Base-by-base conservation (phyloP, 2,329 filamentous ascomycete species). In the Lachnellula suecica region DNA sequence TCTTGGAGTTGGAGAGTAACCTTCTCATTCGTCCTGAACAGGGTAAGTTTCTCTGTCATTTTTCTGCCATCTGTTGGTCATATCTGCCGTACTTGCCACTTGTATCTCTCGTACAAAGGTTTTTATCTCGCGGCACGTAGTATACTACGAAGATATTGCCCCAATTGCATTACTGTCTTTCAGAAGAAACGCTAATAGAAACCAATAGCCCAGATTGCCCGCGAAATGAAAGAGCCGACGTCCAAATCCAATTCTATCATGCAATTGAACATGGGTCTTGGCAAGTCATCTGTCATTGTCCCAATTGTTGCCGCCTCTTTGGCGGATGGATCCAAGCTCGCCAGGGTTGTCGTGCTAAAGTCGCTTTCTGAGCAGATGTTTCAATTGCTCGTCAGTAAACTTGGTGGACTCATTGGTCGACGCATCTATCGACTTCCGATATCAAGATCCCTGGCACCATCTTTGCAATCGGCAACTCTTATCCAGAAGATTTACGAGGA, bases 181-280 rank as follows among this genome's bases (percentile, higher is more conserved):
- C 11, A 40, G 19, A 42, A 43, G 9, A 10, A 22, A 44, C 38
- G 41, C 41, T 50, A 9, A 50, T 41, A 38, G n/a, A 19, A 19
- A 19, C 5, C 10, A 40, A 40, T 22, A 40, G 56, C 53, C 3
- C 63, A 77, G 2, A 82, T 90, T 45, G 81, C 85, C 0, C 41
- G 51, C 0, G 63, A 76, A 19, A 89, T 90, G 79, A 77, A 74
- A 2, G 46, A 60, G 0, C 75, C 76, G 0, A 59, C 63, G 0
- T 62, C 62, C 0, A 64, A 60, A 0, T 24, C 63, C 0, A 87
- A 84, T 57, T 65, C 74, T 0, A 77, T 84, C 0, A 77, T 88
- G 71, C 84, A 88, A 59, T 66, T 89, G 2, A 88, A 87, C 56
- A 89, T 89, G 85, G 86, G 86, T 0, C 79, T 87, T 60, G 86